Evolutionary conservation across 1,284 basidiomycete genomes (phyloP).

Genomic region (Porodaedalea pini): DNA sequence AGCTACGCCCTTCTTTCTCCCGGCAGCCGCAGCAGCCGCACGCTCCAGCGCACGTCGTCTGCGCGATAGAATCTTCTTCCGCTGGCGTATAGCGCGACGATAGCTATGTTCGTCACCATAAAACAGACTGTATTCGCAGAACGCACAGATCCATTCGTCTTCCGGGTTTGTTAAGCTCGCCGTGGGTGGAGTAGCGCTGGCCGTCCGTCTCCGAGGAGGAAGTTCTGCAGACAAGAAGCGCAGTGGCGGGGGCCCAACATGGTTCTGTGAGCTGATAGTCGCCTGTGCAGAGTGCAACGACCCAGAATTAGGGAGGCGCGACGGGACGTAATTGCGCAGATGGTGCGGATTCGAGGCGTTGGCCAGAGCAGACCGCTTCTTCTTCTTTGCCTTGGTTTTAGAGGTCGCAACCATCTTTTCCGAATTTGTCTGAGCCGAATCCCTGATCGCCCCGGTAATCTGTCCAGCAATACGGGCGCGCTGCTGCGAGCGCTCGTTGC

Average conservation of each 20-base stretch:
- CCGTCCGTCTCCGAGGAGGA: conserved; percentile 41
- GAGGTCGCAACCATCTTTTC: conserved; percentile 18
- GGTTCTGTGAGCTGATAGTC: conserved; percentile 40
- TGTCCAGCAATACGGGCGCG: conserved; percentile 28
- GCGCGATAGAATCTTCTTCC: conserved; percentile 76
- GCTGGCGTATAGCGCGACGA: conserved; percentile 60
- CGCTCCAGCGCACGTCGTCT: conserved; percentile 74
- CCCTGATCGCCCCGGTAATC: conserved; percentile 16
- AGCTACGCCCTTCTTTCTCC: conserved; percentile 22
- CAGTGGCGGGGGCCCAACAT: conserved; percentile 55
- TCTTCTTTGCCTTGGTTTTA: conserved; percentile 67
- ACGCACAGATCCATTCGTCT: conserved; percentile 87
- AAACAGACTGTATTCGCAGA: conserved; percentile 84
- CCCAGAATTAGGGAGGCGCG: conserved; percentile 61
- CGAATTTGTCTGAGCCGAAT: conserved; percentile 16
- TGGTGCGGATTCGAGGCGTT: conserved; percentile 91
- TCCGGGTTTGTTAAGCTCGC: conserved; percentile 53
- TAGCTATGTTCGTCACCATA: conserved; percentile 71
- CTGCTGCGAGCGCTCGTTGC: conserved; percentile 39
- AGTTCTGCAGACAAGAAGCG: conserved; percentile 67
- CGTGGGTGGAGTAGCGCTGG: conserved; percentile 25
- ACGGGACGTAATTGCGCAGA: conserved; percentile 82
- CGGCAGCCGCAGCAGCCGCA: conserved; percentile 47
- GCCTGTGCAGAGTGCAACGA: conserved; percentile 34
- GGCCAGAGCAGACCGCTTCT: conserved; percentile 80